phyloP scores from a whole-genome alignment of 1,139 yeast species.

The Zhuliangozyma parablackwelliae region DNA sequence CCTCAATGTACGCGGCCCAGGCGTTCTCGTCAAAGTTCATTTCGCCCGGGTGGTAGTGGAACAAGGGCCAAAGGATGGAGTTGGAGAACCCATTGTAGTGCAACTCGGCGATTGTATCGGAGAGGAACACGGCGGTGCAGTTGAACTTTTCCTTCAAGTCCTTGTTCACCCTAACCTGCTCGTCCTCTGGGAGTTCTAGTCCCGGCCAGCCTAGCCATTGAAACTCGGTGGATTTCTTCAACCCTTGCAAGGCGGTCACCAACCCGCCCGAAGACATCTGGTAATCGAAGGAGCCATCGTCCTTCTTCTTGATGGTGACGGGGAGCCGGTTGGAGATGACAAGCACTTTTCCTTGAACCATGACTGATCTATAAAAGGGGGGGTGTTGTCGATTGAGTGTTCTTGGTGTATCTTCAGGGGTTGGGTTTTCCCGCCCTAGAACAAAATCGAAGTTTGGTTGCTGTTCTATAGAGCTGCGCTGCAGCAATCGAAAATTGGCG shows the following conservation, averaged over 20 bases:
- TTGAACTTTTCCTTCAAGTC: constrained; percentile 77
- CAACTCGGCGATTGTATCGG: constrained; percentile 86
- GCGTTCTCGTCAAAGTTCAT: constrained; percentile 97
- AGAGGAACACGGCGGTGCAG: constrained; percentile 84
- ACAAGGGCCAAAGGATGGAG: constrained; percentile 91
- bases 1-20: constrained; percentile 97
- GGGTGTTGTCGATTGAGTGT: background rate
- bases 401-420: no score
- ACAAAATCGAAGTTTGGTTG: no score
- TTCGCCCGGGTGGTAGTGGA: constrained; percentile 99
- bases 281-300: constrained; percentile 59
- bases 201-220: constrained; percentile 99
- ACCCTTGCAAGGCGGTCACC: constrained; percentile 91
- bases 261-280: constrained; percentile 96
- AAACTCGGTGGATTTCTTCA: constrained; percentile 78
- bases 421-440: no score
- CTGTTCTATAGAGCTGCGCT: no score
- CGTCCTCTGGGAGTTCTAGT: constrained; percentile 75
- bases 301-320: constrained; percentile 75
- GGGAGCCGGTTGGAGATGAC: constrained; percentile 95
- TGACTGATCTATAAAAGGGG: no score
- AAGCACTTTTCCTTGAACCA: constrained; percentile 62
- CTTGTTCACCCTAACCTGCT: constrained; percentile 60
- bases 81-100: constrained; percentile 97
- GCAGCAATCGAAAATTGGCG: no score